These are phyloP conservation scores for Cladophialophora bantiana DNA, from an alignment of 2,329 filamentous ascomycete species.

Conservation along the genomic window DNA sequence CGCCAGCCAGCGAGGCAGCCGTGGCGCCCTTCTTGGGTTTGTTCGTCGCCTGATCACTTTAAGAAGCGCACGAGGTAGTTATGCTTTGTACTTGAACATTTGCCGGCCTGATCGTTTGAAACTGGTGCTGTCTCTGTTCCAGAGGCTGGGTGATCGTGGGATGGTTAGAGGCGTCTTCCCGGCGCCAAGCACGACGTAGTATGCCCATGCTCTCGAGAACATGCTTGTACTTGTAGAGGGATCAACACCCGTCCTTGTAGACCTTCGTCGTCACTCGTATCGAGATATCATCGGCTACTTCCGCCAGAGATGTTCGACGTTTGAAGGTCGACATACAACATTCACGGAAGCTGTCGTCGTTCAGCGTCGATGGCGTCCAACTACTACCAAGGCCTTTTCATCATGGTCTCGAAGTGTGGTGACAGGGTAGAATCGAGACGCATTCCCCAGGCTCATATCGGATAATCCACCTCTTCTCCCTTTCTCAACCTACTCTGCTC, in stretches of 20 bases:
- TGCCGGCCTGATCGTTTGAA: background rate
- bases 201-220: background rate
- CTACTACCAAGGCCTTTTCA: background rate
- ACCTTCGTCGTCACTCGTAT: background rate
- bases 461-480: conserved; percentile 33
- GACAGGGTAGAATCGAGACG: background rate
- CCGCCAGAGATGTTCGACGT: background rate
- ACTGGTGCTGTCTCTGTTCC: background rate
- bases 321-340: background rate
- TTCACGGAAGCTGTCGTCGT: background rate
- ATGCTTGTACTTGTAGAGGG: background rate
- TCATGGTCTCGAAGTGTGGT: background rate
- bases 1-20: background rate
- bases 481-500: conserved; percentile 25
- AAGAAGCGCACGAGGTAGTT: background rate
- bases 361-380: background rate
- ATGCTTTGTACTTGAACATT: background rate
- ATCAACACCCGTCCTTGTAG: background rate
- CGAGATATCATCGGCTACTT: background rate
- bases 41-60: background rate
- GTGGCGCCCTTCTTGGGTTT: background rate
- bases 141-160: background rate
- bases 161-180: background rate
- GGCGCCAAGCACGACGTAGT: background rate
- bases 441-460: conserved; percentile 19